Conservation (phyloP, 805 yeast genomes). For the Danielia reshetovae region DNA sequence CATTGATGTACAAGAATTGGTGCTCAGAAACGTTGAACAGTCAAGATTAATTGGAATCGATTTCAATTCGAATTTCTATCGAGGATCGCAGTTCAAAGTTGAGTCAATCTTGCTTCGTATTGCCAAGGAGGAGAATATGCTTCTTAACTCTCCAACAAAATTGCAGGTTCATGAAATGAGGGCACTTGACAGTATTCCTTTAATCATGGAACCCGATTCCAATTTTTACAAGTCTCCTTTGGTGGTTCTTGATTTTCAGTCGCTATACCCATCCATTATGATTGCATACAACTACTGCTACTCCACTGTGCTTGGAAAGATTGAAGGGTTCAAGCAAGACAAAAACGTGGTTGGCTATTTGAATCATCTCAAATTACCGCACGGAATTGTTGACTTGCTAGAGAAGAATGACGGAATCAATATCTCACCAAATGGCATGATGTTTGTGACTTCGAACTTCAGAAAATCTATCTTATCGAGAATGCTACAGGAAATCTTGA, state of each 20-base stretch:
- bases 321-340: constrained; percentile 47
- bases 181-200: constrained; percentile 81
- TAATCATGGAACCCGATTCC: constrained; percentile 90
- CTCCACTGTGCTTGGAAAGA: constrained; percentile 64
- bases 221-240: constrained; percentile 84
- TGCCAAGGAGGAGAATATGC: constrained; percentile 68
- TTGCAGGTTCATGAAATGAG: constrained; percentile 78
- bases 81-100: constrained; percentile 94
- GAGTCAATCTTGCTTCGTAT: constrained; percentile 78
- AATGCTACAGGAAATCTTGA: constrained; percentile 81
- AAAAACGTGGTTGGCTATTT: constrained; percentile 55
- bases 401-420: constrained; percentile 47
- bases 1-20: constrained; percentile 58
- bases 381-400: constrained; percentile 53
- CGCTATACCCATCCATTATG: constrained; percentile 95
- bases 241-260: constrained; percentile 88
- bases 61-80: constrained; percentile 75
- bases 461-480: constrained; percentile 73
- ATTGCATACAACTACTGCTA: constrained; percentile 96
- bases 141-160: constrained; percentile 76
- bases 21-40: constrained; percentile 72
- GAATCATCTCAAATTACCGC: constrained; percentile 39
- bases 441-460: constrained; percentile 62
- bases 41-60: constrained; percentile 87
- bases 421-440: constrained; percentile 83